Evolutionary conservation across 495 filamentous ascomycete genomes (phyloP), one percentile per base, ranked within the genome.

Genomic region (Podospora comata): DNA sequence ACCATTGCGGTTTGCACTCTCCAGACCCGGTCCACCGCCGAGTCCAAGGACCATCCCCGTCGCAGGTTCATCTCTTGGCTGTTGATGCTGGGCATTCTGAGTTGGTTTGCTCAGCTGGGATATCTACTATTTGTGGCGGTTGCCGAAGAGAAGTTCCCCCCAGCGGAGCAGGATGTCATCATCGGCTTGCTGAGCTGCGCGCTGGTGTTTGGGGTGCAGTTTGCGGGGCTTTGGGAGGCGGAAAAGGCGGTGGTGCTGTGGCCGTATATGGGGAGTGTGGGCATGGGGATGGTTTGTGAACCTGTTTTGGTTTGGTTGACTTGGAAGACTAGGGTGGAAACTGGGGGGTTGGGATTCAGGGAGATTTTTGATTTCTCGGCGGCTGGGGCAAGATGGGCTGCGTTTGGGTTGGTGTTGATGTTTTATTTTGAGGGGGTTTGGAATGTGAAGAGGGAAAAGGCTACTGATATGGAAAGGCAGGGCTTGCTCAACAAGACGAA

Each of bases 201-300:
- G 57, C 71, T 90, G 39, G 80, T 83, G 5, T 89, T 85, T 71
- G 84, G 83, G 7, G 77, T 87, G 27, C 78, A 87, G 65, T 79
- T 85, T 68, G 79, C 84, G 26, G 79, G 79, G 7, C 77, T 90
- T 5, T 76, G 78, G 26, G 83, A 85, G 57, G 76, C 78, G 18
- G 64, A 76, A 59, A 80, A 80, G 59, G 79, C 82, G 11, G 84
- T 88, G 20, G 84, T 88, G 19, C 89, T 88, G 88, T 86, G 89
- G 67, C 85, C 87, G 0, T 88, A 85, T 68, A 83, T 81, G 48
- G 86, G 85, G 13, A 82, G 84, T 5, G 86, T 88, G 80, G 70
- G 83, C 26, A 67, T 89, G 26, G 83, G 80, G 18, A 73, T 88
- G 5, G 62, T 81, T 15, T 80, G 83, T 5, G 88, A 90, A 74